Evolutionary conservation across 805 yeast genomes (phyloP), one percentile per base, ranked within the genome.

Genomic region (Isabelozyma rhagii): DNA sequence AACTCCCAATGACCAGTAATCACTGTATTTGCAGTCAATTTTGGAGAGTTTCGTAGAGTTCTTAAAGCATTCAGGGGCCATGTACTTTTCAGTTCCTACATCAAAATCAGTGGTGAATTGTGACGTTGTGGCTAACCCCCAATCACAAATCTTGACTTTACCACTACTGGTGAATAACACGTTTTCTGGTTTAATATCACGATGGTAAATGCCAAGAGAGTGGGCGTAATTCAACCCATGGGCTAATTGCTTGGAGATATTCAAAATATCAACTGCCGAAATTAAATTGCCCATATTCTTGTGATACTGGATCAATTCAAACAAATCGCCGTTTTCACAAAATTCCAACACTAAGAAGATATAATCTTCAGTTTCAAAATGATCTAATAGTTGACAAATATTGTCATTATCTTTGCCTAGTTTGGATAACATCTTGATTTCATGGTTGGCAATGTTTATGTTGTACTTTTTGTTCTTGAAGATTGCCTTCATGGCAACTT

Each of bases 141-240:
- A 85, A 62, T 85, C 91, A 49, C 89, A 84, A 44, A 85, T 66
- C 63, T 85, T 85, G 45, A 84, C 72, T 28, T 77, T 63, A 43
- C 84, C 83, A 46, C 72, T 66, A 4, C 64, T 63, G 55, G 77
- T 78, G 46, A 85, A 67, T 31, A 85, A 66, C 28, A 85, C 76
- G 58, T 85, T 85, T 65, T 85, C 92, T 1, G 92, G 92, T 63
- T 85, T 85, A 50, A 85, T 77, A 60, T 85, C 92, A 44, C 92
- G 71, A 63, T 85, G 92, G 54, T 80, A 84, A 11, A 85, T 74
- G 0, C 85, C 85, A 41, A 69, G 65, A 4, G 77, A 64, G 59
- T 87, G 93, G 4, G 85, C 73, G 56, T 69, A 81, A 11, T 65
- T 56, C 27, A 87, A 66, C 8, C 85, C 88, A 39, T 69, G 66